Percentiles rank a stretch among this genome's conserved stretches.
These are phyloP conservation scores for Globisporangium radiosum DNA, from an alignment of 352 stramenopile genomes.

Conservation along the genomic window DNA sequence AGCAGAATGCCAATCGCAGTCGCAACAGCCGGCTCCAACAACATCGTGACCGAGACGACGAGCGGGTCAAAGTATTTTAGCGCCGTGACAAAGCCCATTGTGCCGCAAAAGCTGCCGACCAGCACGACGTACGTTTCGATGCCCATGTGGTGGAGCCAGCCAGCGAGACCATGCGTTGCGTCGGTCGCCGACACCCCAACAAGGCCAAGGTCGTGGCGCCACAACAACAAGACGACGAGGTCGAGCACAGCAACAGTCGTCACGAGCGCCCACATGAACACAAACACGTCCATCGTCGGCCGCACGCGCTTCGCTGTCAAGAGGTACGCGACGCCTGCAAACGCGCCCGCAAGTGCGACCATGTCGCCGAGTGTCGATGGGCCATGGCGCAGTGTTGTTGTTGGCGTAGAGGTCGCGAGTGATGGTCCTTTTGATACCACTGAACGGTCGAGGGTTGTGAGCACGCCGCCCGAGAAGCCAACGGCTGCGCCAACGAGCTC, in stretches of 20 bases:
- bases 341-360: slow-evolving; percentile 45
- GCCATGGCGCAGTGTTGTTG: background rate
- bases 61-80: slow-evolving; percentile 59
- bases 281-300: slow-evolving; percentile 23
- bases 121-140: slow-evolving; percentile 47
- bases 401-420: background rate
- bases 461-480: slow-evolving; percentile 31
- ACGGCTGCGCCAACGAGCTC: slow-evolving; percentile 34
- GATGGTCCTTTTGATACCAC: slow-evolving; percentile 14
- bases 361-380: slow-evolving; percentile 26
- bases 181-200: slow-evolving; percentile 6
- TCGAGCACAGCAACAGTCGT: slow-evolving; percentile 24
- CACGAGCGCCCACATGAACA: slow-evolving; percentile 39
- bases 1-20: slow-evolving; percentile 37
- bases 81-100: slow-evolving; percentile 50
- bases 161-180: slow-evolving; percentile 22
- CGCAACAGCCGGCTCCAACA: slow-evolving; percentile 43
- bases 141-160: slow-evolving; percentile 41
- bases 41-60: slow-evolving; percentile 50
- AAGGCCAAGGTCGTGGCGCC: slow-evolving; percentile 8
- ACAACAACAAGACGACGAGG: slow-evolving; percentile 21
- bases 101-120: slow-evolving; percentile 32
- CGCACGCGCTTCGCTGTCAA: slow-evolving; percentile 37
- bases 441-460: slow-evolving; percentile 19
- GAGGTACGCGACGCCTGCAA: slow-evolving; percentile 42